Conservation (phyloP, 108 stramenopile species). For the Cyclotella cryptica region DNA sequence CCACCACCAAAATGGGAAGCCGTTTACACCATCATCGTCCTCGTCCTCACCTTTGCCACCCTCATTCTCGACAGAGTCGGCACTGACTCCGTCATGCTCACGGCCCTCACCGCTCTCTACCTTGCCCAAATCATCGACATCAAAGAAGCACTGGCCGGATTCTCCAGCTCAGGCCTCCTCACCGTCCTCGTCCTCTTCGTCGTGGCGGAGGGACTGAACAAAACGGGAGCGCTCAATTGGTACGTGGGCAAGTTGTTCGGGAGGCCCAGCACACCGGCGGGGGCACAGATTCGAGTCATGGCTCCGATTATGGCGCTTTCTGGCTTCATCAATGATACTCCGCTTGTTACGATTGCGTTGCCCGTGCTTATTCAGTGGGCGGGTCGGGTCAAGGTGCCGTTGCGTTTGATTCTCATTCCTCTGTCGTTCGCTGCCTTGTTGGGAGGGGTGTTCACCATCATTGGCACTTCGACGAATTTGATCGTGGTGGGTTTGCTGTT, state of each 20-base stretch:
- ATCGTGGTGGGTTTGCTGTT: constrained; percentile 76
- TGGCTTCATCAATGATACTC: constrained; percentile 89
- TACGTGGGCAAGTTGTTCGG: constrained; percentile 83
- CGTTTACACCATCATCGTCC: constrained; percentile 18
- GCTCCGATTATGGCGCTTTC: constrained; percentile 67
- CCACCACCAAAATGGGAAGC: constrained; percentile 21
- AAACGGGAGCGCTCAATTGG: constrained; percentile 86
- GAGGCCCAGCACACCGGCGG: constrained; percentile 58
- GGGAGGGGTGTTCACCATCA: constrained; percentile 85
- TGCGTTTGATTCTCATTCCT: constrained; percentile 76
- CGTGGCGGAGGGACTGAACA: constrained; percentile 79
- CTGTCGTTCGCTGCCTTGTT: constrained; percentile 80
- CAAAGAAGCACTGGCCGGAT: constrained; percentile 15
- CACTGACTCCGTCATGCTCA: constrained; percentile 27
- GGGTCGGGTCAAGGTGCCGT: constrained; percentile 49
- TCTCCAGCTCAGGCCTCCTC: constrained; percentile 26
- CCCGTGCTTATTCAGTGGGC: constrained; percentile 86
- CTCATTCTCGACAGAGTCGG: constrained; percentile 14
- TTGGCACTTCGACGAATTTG: constrained; percentile 89
- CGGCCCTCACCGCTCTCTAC: constrained; percentile 22
- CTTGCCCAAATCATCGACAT: constrained; percentile 23
- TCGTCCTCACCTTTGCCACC: constrained; percentile 12
- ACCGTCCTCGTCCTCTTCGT: constrained; percentile 57
- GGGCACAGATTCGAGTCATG: constrained; percentile 70
- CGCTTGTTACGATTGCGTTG: constrained; percentile 84